Base-by-base conservation (phyloP, 2,329 filamentous ascomycete species). In the Seiridium cupressi region DNA sequence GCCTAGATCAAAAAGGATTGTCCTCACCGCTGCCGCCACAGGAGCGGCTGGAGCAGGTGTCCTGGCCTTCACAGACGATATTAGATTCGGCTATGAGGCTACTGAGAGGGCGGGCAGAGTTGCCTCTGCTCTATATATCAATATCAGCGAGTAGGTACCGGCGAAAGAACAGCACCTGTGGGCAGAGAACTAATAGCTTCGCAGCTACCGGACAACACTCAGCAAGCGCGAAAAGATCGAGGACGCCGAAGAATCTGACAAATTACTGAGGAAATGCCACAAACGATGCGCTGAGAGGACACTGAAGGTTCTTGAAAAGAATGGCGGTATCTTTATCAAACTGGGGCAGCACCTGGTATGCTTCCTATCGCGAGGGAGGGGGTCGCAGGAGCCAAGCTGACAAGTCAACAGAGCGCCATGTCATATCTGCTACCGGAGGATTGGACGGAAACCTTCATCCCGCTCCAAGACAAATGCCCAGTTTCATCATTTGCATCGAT, bases 291-390 rank as follows among this genome's bases (percentile, higher is more conserved):
- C 95, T 36, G 85, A 92, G 69, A 87, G 95, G 63, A 97, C 95
- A 1, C 79, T 98, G 47, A 84, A 83, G 60, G 93, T 96, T 1
- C 79, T 98, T 65, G 95, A 99, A 81, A 92, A 91, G 81, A 98
- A 97, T 74, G 95, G 96, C 34, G 96, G 94, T 35, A 97, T 99
- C 64, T 99, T 98, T 69, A 98, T 99, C 74, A 99, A 99, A 77
- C 80, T 99, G 44, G 95, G 95, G 6, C 95, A 99, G 70, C 95
- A 99, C 76, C 76, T 99, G 76, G 87, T 89, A 80, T 47, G 76
- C 63, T 13, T 31, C 7, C 31, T 54, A 47, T 49, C 59, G 6
- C 10, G 32, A 40, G 2, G 34, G 26, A 35, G 26, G 18, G 3
- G 9, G 8, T 31, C 18, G 10, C 31, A 57, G 11, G 31, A 11